Base-by-base conservation (phyloP, 1,284 basidiomycete species). In the Phellopilus nigrolimitatus region DNA sequence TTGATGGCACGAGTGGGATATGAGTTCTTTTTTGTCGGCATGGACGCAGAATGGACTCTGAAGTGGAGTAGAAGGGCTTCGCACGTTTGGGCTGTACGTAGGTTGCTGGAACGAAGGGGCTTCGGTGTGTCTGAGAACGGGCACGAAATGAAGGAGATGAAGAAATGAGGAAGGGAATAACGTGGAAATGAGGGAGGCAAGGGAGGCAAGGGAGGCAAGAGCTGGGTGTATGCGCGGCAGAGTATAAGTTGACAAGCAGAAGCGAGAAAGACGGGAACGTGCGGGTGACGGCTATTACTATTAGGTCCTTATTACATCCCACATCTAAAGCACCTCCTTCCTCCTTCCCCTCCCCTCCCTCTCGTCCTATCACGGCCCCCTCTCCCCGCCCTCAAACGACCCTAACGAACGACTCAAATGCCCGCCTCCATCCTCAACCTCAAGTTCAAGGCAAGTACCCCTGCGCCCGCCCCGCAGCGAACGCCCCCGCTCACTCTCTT, bases 351-450 rank as follows among this genome's bases (percentile, higher is more conserved):
- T 39, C 41, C 24, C 37, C 25, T 13, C 22, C 19, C 22, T 2
- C 22, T 38, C 31, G 13, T 19, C 15, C 21, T 38, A 25, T 27
- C 38, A 19, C 38, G 15, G 28, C 40, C 22, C 4, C n/a, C 30
- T 13, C 15, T 9, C 49, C 27, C 39, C 21, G 30, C 22, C 15
- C 8, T 1, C 24, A 5, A 9, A 25, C 45, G 30, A 30, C 21
- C 15, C 28, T 34, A 13, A n/a, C 44, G 9, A 13, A 45, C 46
- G 33, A 38, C 42, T 10, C 21, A 19, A 6, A 55, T 55, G 54
- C 54, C 54, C 49, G 36, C 84, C 74, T 80, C 80, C 69, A 88
- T 88, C 70, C 80, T 86, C 74, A 88, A 88, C 68, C 82, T 88
- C 79, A 88, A 88, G 79, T 87, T 88, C 79, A 88, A 88, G 76